phyloP scores from a whole-genome alignment of 2,329 filamentous ascomycete genomes.

The Didymosphaeria variabile region DNA sequence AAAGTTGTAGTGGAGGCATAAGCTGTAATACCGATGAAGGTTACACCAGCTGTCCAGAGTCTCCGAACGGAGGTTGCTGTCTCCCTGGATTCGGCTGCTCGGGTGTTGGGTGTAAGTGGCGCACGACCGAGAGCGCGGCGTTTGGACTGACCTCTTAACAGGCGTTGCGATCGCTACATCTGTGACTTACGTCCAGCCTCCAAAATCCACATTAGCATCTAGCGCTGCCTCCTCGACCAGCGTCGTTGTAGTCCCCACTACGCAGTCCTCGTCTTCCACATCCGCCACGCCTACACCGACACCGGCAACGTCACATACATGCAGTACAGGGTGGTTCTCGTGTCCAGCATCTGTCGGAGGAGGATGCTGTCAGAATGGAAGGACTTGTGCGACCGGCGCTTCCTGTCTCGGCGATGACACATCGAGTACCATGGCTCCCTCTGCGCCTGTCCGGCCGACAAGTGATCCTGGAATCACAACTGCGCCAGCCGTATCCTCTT shows the following conservation, averaged over 20 bases:
- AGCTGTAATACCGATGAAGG: slow-evolving; percentile 66
- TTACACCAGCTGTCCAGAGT: slow-evolving; percentile 71
- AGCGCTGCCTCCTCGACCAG: slow-evolving; percentile 47
- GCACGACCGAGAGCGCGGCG: too few species aligned
- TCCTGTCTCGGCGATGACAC: slow-evolving; percentile 49
- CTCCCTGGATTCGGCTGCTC: slow-evolving; percentile 75
- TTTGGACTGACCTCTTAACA: slow-evolving; percentile 22
- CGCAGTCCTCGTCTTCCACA: slow-evolving; percentile 24
- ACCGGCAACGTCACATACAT: slow-evolving; percentile 39
- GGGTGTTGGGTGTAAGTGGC: slow-evolving; percentile 72
- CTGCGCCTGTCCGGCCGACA: slow-evolving; percentile 55
- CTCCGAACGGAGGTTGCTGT: slow-evolving; percentile 78
- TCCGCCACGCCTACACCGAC: slow-evolving; percentile 25
- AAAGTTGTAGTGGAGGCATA: slow-evolving; percentile 70
- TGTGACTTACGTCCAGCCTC: slow-evolving; percentile 40
- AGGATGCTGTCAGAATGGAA: slow-evolving; percentile 59
- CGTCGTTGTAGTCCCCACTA: slow-evolving; percentile 50
- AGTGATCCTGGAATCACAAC: slow-evolving; percentile 53
- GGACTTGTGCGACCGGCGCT: slow-evolving; percentile 52
- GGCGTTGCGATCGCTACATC: slow-evolving; percentile 43
- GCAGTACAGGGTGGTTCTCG: slow-evolving; percentile 56
- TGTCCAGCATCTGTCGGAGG: slow-evolving; percentile 58
- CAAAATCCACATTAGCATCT: slow-evolving; percentile 35
- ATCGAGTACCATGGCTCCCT: slow-evolving; percentile 47
- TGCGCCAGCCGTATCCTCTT: slow-evolving; percentile 90